Base-by-base conservation (phyloP, 495 filamentous ascomycete genomes). In the Penicillium alfredii region DNA sequence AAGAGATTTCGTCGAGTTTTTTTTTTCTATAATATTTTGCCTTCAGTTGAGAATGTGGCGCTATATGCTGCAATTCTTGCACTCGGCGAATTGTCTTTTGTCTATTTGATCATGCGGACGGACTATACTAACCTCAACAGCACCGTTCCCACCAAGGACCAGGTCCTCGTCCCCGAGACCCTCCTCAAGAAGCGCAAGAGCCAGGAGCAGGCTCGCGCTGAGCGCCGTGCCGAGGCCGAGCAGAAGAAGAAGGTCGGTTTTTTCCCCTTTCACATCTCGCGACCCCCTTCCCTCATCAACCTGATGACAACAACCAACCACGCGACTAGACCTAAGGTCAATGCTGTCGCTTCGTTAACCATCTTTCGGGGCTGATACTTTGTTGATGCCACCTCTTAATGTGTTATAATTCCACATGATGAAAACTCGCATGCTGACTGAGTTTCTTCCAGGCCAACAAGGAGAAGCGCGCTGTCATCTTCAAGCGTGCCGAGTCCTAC, bases 131-230 rank as follows among this genome's bases (percentile, higher is more conserved):
- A 78, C 68, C 56, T 79, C 73, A 58, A 65, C 69, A 93, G 86
- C 67, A 75, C 78, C 68, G 82, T 90, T 53, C 84, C 90, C 29
- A 90, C 88, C 62, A 59, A 83, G 68, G 84, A 95, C 66, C 82
- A 95, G 63, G 80, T 96, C 64, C 81, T 96, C 53, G 88, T 95
- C 60, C 89, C 89, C 40, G 89, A 95, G 81, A 96, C 89, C 52
- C 85, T 96, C 60, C 82, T 96, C 58, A 98, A 96, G 84, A 98
- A 98, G 84, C 88, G 92, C 78, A 98, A 97, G 87, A 83, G 78
- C 67, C 90, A 95, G 74, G 92, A 98, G 80, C 94, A 95, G 79
- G 85, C 87, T 59, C 82, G 87, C 60, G 90, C 90, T 68, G 83
- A 88, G 64, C 78, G 78, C 54, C 68, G 78, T 49, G 80, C 82